These are phyloP conservation scores for Phytophthora parvispora DNA, from an alignment of 352 stramenopile species.

Conservation along the genomic window DNA sequence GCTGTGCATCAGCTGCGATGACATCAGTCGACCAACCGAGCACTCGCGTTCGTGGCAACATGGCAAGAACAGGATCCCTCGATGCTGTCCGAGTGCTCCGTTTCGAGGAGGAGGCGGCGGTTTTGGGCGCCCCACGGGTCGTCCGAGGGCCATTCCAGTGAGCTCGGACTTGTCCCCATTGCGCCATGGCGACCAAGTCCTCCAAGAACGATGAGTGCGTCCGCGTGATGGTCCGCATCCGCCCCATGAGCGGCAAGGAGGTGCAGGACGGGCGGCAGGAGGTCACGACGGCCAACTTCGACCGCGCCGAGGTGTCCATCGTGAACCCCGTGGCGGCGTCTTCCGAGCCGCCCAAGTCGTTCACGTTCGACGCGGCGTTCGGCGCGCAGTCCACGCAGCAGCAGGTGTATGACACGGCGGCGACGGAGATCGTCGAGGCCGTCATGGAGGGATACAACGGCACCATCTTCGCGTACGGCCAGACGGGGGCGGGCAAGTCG, in stretches of 20 bases:
- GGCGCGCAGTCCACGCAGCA: constrained; percentile 94
- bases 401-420: constrained; percentile 94
- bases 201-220: constrained; percentile 94
- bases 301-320: constrained; percentile 92
- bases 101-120: constrained; percentile 13
- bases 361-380: constrained; percentile 98
- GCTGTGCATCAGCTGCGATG: constrained; percentile 6
- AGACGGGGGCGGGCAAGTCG: constrained; percentile 92
- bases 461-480: constrained; percentile 94
- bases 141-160: not conserved
- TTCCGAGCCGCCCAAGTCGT: constrained; percentile 93
- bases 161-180: not conserved
- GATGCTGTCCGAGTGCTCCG: too few species aligned
- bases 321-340: constrained; percentile 79
- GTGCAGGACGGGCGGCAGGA: constrained; percentile 92
- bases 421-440: constrained; percentile 92
- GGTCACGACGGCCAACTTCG: constrained; percentile 90
- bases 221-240: constrained; percentile 97
- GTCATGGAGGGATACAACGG: constrained; percentile 95
- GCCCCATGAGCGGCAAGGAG: constrained; percentile 96
- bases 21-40: constrained; percentile 5
- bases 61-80: not conserved
- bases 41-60: too few species aligned
- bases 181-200: constrained; percentile 46
- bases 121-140: constrained; percentile 7